phyloP scores from a whole-genome alignment of 2,329 filamentous ascomycete species.

The Pyricularia sp. region DNA sequence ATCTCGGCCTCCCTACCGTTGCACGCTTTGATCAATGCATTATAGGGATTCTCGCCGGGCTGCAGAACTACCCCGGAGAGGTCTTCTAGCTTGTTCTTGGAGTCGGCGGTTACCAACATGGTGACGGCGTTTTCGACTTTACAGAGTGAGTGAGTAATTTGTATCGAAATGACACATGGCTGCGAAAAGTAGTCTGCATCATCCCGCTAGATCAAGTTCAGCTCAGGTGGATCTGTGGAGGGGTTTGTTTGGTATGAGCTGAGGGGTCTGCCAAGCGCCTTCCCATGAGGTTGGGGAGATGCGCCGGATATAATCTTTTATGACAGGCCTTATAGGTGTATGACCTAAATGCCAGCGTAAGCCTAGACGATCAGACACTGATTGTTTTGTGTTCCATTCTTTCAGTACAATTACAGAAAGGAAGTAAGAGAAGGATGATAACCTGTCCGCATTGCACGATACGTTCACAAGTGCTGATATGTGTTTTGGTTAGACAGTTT shows the following conservation, averaged over 20 bases:
- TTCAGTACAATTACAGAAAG: not conserved
- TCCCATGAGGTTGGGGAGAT: not conserved
- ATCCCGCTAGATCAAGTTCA: not conserved
- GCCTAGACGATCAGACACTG: not conserved
- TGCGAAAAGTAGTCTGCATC: not conserved
- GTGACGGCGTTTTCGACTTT: conserved; percentile 9
- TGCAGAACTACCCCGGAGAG: conserved; percentile 39
- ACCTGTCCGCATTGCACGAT: not conserved
- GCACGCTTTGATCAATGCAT: conserved; percentile 61
- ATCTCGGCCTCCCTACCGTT: conserved; percentile 57
- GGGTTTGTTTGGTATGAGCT: not conserved
- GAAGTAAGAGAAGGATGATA: not conserved
- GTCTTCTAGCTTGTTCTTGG: conserved; percentile 43
- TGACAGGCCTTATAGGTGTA: not conserved
- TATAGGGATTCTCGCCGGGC: conserved; percentile 63
- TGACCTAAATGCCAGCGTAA: not conserved
- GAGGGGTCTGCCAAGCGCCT: not conserved
- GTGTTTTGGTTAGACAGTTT: not conserved
- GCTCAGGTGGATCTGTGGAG: not conserved
- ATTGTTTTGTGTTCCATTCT: not conserved
- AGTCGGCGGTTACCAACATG: conserved; percentile 28
- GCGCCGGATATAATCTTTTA: too few relatives aligned
- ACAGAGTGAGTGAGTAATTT: not conserved
- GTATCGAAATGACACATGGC: not conserved
- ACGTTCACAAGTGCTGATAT: not conserved